A percentile compares a stretch with the other conserved stretches of the same genome.
These are phyloP conservation scores for Pelargonium fulgidum DNA, from an alignment of 441 rosid genomes.

Conservation along the genomic window DNA sequence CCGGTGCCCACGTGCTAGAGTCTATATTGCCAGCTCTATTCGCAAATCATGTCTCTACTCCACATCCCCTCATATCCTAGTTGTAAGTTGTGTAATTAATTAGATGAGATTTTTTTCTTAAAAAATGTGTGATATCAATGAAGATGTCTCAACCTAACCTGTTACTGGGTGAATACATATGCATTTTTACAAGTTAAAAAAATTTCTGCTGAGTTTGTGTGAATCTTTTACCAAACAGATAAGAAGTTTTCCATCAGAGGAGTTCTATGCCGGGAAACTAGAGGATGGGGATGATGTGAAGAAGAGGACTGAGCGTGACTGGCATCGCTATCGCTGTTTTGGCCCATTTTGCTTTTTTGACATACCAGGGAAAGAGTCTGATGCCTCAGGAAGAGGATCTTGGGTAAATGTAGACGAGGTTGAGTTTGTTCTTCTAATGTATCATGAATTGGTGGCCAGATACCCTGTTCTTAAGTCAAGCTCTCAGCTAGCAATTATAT, in stretches of 20 bases:
- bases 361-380: constrained; percentile 71
- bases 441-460: constrained; percentile 67
- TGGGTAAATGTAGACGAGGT: constrained; percentile 71
- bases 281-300: constrained; percentile 72
- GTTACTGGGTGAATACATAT: no score
- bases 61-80: no score
- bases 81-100: no score
- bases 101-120: no score
- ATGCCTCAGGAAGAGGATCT: constrained; percentile 79
- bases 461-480: constrained; percentile 75
- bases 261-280: constrained; percentile 65
- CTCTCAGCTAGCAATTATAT: constrained; percentile 76
- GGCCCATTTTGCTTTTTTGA: constrained; percentile 92
- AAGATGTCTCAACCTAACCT: no score
- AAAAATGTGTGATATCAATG: no score
- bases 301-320: constrained; percentile 56
- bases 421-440: constrained; percentile 67
- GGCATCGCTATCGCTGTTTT: constrained; percentile 73
- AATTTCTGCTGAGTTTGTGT: constrained; percentile 1
- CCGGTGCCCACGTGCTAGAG: no score
- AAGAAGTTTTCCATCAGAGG: constrained; percentile 84
- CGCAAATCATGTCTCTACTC: no score
- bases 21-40: no score
- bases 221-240: constrained; percentile 41
- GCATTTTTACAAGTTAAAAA: no score